Base-by-base conservation (phyloP, 2,329 filamentous ascomycete genomes). In the Talaromyces sp. region DNA sequence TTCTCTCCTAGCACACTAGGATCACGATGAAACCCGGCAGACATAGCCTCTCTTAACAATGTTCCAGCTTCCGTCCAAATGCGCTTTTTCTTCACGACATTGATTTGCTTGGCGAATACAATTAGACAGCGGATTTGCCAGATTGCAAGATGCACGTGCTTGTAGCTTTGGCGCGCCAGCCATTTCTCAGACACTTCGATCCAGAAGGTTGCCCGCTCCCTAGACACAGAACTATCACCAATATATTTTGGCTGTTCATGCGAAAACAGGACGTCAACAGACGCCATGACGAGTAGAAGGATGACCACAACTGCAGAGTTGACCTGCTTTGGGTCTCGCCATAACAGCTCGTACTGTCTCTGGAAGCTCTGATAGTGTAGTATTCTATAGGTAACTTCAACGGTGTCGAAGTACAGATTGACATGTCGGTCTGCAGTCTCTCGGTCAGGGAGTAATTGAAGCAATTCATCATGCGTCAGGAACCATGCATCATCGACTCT, bases 111-210 rank as follows among this genome's bases (percentile, higher is more conserved):
- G 2, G 83, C 79, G 7, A 85, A 70, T 1, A 81, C 66, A 3
- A 82, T 71, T 8, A 85, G 73, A 61, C 82, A 82, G 5, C 80
- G 79, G 3, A 84, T 73, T 67, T 85, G 84, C 65, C 83, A 84
- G 67, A 81, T 78, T 3, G 72, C 71, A 1, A 84, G 70, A 1
- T 79, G 81, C 37, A 83, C 76, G 43, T 84, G 81, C 69, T 85
- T 86, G 35, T 82, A 79, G 60, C 81, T 82, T 65, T 85, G 82
- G 11, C 33, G 60, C 15, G 59, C 61, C 52, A 71, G 56, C 70
- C 70, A 71, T 35, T 47, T 59, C 41, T 70, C 70, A 7, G 68
- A 65, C 13, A 67, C 60, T 25, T 69, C 68, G 5, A 71, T 69
- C 68, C 68, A 71, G 11, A 69, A 52, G 4, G 61, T 63, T 7